A percentile compares a stretch with the other conserved stretches of the same genome.
Conservation (phyloP, 202 grass and related monocot species). For the Panicum hallii region DNA sequence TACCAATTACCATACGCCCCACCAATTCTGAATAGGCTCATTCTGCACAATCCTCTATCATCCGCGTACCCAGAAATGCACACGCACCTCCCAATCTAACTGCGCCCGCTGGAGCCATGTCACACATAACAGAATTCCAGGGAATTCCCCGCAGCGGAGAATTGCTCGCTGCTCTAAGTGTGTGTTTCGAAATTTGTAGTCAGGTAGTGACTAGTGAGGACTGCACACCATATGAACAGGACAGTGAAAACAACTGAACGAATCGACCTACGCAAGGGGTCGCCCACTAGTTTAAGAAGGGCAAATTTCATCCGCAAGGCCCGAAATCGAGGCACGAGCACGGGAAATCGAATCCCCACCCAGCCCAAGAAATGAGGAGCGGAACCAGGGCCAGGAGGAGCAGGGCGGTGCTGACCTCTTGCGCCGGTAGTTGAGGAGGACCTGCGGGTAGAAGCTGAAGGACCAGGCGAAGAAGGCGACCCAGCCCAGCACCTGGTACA, state of each 20-base stretch:
- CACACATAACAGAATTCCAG: neutral
- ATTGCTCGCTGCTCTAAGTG: neutral
- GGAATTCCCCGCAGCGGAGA: neutral
- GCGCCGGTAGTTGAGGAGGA: constrained; percentile 84
- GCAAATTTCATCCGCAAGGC: neutral
- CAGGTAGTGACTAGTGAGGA: neutral
- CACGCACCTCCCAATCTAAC: neutral
- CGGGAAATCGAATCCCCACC: neutral
- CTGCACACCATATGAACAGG: neutral
- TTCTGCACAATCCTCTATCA: neutral
- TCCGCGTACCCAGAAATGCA: neutral
- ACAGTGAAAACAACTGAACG: neutral
- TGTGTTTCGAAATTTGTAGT: neutral
- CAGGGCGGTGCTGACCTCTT: constrained; percentile 62
- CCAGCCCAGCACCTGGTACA: constrained; percentile 88
- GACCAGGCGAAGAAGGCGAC: constrained; percentile 96
- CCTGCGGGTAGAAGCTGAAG: constrained; percentile 97
- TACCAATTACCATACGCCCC: neutral
- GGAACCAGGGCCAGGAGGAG: neutral
- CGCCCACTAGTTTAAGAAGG: neutral
- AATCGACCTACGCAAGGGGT: neutral
- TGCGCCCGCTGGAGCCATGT: neutral
- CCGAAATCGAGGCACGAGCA: neutral
- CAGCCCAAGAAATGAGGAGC: neutral
- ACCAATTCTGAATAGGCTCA: neutral